Percentiles rank a stretch among this genome's conserved stretches.
phyloP scores from a whole-genome alignment of 1,284 basidiomycete genomes.

The Ganoderma lucidum region DNA sequence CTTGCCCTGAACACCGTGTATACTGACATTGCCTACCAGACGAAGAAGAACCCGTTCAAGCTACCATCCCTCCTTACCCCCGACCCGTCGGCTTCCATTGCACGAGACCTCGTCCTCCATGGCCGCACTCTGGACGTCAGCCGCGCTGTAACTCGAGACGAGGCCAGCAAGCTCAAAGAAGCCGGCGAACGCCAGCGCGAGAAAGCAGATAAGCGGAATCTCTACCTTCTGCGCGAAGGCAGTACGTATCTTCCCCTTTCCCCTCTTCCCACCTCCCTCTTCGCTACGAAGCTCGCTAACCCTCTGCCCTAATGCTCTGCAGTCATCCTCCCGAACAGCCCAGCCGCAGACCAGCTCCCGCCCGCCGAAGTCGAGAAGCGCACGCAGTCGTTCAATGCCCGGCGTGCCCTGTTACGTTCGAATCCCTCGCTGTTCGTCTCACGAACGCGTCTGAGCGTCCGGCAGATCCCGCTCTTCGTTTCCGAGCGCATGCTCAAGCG shows the following conservation, averaged over 20 bases:
- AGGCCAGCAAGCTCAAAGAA: slow-evolving; percentile 88
- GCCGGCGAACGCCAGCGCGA: slow-evolving; percentile 85
- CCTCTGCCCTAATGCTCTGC: background rate
- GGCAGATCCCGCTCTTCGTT: slow-evolving; percentile 91
- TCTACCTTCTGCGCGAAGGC: slow-evolving; percentile 96
- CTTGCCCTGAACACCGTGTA: slow-evolving; percentile 1
- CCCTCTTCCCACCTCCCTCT: background rate
- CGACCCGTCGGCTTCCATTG: slow-evolving; percentile 92
- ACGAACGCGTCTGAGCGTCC: slow-evolving; percentile 91
- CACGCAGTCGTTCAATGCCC: slow-evolving; percentile 83
- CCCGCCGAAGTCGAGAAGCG: slow-evolving; percentile 85
- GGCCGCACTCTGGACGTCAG: slow-evolving; percentile 93
- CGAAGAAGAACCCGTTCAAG: slow-evolving; percentile 85
- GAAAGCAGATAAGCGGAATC: slow-evolving; percentile 95
- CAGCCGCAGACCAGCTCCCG: slow-evolving; percentile 75
- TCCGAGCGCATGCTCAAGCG: slow-evolving; percentile 91
- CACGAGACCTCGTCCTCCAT: slow-evolving; percentile 87
- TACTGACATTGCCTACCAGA: slow-evolving; percentile 39
- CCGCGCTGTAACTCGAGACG: slow-evolving; percentile 90
- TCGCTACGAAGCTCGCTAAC: background rate
- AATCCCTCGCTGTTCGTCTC: slow-evolving; percentile 97
- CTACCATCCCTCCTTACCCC: slow-evolving; percentile 90
- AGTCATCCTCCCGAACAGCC: slow-evolving; percentile 91
- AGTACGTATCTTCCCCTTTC: slow-evolving; percentile 55
- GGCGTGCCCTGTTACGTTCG: slow-evolving; percentile 80